Conservation (phyloP, 305 asterid genomes). For the Lippia alba region DNA sequence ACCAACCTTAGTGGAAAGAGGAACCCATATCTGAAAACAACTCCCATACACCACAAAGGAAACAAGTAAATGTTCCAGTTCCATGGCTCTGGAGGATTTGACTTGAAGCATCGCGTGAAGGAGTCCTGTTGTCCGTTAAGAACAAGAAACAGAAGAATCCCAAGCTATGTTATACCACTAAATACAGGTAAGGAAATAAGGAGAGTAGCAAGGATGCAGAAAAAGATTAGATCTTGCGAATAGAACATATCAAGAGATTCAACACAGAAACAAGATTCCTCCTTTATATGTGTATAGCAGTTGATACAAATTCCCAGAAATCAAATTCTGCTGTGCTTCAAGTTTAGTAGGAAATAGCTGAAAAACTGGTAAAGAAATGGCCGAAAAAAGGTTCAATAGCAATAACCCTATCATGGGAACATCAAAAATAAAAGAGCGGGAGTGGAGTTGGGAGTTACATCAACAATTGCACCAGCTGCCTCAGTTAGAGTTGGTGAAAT, state of each 20-base stretch:
- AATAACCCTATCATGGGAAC: not conserved
- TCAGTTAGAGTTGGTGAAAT: constrained; percentile 93
- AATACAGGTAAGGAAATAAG: constrained; percentile 2
- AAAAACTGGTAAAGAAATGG: not conserved
- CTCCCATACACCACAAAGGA: constrained; percentile 90
- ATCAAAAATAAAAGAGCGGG: not conserved
- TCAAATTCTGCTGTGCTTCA: constrained; percentile 9
- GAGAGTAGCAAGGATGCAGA: constrained; percentile 7
- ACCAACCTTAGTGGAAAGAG: constrained; percentile 86
- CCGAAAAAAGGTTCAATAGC: not conserved
- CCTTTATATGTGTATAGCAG: not conserved
- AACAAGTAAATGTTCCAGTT: constrained; percentile 95
- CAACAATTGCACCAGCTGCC: constrained; percentile 98
- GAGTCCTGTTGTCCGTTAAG: constrained; percentile 67
- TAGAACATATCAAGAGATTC: constrained; percentile 5
- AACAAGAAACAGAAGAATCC: constrained; percentile 8
- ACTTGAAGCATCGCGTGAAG: constrained; percentile 95
- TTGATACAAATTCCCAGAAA: not conserved
- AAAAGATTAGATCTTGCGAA: not conserved
- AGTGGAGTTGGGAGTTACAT: constrained; percentile 58
- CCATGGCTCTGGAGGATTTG: constrained; percentile 97
- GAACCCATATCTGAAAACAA: constrained; percentile 78
- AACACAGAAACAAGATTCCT: not conserved
- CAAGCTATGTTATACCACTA: not conserved
- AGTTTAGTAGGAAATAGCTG: not conserved